A percentile compares a stretch with the other conserved stretches of the same genome.
Conservation (phyloP, 768 basidiomycete genomes). For the Sarcodon aspratus region DNA sequence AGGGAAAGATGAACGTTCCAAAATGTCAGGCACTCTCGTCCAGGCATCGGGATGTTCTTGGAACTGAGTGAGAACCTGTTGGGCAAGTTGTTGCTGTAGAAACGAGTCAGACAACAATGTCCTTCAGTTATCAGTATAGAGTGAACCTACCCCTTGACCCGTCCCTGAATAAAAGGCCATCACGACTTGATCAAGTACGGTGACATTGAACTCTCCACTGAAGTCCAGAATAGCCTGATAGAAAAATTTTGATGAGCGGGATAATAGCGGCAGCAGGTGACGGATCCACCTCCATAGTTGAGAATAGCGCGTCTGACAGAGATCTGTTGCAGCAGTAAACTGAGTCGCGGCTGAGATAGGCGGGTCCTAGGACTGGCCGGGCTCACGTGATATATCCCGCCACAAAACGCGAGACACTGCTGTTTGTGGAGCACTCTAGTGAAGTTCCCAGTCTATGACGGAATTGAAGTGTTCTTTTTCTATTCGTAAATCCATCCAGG, state of each 20-base stretch:
- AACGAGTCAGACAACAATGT: conserved; percentile 2
- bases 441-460: too few species aligned
- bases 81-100: conserved; percentile 84
- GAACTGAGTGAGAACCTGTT: conserved; percentile 89
- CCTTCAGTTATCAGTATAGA: conserved; percentile 3
- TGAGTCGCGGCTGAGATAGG: not conserved
- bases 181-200: conserved; percentile 87
- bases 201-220: conserved; percentile 86
- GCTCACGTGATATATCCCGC: too few species aligned
- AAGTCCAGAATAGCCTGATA: conserved; percentile 83
- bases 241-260: not conserved
- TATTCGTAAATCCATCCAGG: too few species aligned
- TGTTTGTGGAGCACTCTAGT: too few species aligned
- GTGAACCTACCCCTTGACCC: conserved; percentile 62
- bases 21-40: conserved; percentile 91
- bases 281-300: too few species aligned
- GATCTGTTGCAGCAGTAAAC: too few species aligned
- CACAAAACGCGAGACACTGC: too few species aligned
- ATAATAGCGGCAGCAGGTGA: too few species aligned
- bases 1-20: conserved; percentile 73
- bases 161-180: conserved; percentile 82
- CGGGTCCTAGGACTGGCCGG: not conserved
- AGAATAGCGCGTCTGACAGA: too few species aligned
- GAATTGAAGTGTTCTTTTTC: too few species aligned
- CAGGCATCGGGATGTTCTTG: conserved; percentile 95